Evolutionary conservation across 352 stramenopile species (phyloP), one percentile per base, ranked within the genome.

Genomic region (Plasmopara viticola): DNA sequence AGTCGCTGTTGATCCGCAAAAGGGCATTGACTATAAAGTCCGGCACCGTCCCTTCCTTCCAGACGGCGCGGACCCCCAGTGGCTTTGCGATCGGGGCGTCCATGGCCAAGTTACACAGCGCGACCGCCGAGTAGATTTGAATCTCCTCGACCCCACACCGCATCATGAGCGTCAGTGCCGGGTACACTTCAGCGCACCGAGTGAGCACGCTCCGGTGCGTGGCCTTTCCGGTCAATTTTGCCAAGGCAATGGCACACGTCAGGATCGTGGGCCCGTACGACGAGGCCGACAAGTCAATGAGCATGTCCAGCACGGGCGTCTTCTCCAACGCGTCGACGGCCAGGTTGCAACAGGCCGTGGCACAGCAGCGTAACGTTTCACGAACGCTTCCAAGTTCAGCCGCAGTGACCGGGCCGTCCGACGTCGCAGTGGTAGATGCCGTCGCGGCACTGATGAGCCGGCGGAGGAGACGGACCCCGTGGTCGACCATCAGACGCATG

Each of bases 21-120:
- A 95, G 63, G 12, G 84, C 86, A 55, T 94, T 95, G 46, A 94
- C 86, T 44, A 95, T 92, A 38, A 95, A 94, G 62, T 95, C 84
- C 8, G 78, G 78, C 25, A 93, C 80, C 0, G 82, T 93, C 33
- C 82, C 82, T 73, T 93, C 82, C 45, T 87, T 88, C 82, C 82
- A 93, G 28, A 95, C 81, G 56, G 88, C 71, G 5, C 72, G 72
- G 25, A 71, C 72, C 1, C 81, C 72, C 37, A 84, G 63, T 0
- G 65, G 72, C 34, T 65, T 62, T 2, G 61, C 61, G 14, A 51
- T 57, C 31, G 61, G 61, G 30, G 70, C 68, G 55, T 90, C 81
- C 8, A 88, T 83, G 0, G 79, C 79, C 18, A 95, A 58, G 50
- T 93, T 94, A 61, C 86, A 95, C 18, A 95, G 62, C 17, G 82